Conservation (phyloP, 371 early-diverging fungal species). For the Mortierella sp. region DNA sequence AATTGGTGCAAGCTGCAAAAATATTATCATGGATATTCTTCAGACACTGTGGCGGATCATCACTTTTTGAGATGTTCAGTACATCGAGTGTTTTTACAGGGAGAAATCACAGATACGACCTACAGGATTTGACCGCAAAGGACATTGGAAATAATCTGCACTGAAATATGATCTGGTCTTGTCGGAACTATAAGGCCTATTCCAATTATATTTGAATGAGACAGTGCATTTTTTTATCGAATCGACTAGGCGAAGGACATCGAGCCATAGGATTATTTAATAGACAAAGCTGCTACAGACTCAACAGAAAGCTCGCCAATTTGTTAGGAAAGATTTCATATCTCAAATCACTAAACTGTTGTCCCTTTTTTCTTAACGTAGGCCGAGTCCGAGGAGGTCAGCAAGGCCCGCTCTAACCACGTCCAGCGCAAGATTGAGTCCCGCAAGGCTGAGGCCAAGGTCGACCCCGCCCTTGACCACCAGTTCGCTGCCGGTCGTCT, state of each 20-base stretch:
- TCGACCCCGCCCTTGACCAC: constrained; percentile 92
- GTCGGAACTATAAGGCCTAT: background rate
- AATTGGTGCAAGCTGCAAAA: background rate
- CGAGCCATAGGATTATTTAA: background rate
- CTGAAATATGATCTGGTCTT: background rate
- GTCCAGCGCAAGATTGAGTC: constrained; percentile 90
- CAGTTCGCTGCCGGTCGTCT: constrained; percentile 98
- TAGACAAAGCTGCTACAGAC: background rate
- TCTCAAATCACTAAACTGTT: background rate
- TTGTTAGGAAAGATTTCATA: too few species aligned
- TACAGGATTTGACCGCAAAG: background rate
- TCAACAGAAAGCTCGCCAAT: background rate
- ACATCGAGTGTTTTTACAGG: background rate
- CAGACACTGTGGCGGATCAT: background rate
- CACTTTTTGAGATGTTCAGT: background rate
- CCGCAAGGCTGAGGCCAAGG: constrained; percentile 85
- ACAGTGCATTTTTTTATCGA: too few species aligned
- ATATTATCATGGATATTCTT: constrained; percentile 11
- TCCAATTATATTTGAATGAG: background rate
- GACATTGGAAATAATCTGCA: background rate
- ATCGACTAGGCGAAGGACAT: too few species aligned
- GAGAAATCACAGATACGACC: background rate
- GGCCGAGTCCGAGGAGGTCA: constrained; percentile 67
- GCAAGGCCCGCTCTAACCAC: constrained; percentile 91
- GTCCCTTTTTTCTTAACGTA: constrained; percentile 13